Evolutionary conservation across 192 early-diverging fungal genomes (phyloP).

Genomic region (Coemansia sp.): DNA sequence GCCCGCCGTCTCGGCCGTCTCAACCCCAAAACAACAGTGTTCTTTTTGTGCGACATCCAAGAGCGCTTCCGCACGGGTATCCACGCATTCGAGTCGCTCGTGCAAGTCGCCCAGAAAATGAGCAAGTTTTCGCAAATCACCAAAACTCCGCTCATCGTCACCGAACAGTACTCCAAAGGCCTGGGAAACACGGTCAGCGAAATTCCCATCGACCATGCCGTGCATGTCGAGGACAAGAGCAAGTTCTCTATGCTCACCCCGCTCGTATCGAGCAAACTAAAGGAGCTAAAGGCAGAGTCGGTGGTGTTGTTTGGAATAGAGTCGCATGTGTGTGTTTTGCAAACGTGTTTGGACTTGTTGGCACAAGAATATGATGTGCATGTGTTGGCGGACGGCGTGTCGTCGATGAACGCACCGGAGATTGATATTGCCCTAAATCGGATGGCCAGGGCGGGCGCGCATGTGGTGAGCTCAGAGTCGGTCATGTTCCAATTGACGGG

Average conservation of each 20-base stretch:
- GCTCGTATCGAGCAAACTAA: conserved; percentile 57
- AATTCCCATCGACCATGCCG: conserved; percentile 69
- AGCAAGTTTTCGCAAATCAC: conserved; percentile 69
- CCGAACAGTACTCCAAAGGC: conserved; percentile 76
- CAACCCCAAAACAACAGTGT: conserved; percentile 64
- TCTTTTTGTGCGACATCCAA: conserved; percentile 96
- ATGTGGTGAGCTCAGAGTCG: conserved; percentile 75
- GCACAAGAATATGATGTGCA: conserved; percentile 76
- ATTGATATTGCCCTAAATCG: conserved; percentile 78
- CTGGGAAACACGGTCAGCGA: conserved; percentile 79
- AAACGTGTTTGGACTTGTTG: conserved; percentile 89
- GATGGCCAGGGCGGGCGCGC: conserved; percentile 67
- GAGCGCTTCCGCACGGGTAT: conserved; percentile 75
- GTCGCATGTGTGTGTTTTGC: conserved; percentile 93
- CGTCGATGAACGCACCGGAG: conserved; percentile 81
- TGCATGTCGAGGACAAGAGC: conserved; percentile 66
- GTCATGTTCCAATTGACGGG: conserved; percentile 70
- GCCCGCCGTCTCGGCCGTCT: conserved; percentile 58
- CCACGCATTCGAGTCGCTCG: conserved; percentile 77
- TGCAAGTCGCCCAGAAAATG: conserved; percentile 88
- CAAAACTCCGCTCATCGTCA: conserved; percentile 82
- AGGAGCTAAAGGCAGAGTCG: conserved; percentile 58
- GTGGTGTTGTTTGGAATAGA: conserved; percentile 92
- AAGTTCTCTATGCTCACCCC: conserved; percentile 88
- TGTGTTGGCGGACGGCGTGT: conserved; percentile 92